Conservation (phyloP, 2,329 filamentous ascomycete species). For the Pseudomassariella vexata region DNA sequence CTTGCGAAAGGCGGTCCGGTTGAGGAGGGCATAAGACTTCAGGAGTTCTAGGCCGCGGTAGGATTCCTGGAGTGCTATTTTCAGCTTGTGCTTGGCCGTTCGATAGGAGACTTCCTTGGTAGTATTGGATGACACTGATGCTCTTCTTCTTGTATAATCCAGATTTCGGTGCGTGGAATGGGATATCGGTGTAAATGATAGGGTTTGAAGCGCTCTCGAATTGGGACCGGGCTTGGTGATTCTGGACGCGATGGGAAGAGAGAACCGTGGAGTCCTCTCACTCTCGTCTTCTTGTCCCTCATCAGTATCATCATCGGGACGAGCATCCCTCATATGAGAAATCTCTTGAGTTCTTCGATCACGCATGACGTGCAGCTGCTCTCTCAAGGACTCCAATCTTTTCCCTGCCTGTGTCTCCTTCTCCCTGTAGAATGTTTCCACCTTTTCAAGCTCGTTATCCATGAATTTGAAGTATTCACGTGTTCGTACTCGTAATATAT, state of each 20-base stretch:
- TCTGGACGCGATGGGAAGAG: slow-evolving; percentile 49
- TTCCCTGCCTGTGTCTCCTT: slow-evolving; percentile 83
- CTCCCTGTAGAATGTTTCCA: slow-evolving; percentile 80
- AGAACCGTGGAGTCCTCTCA: slow-evolving; percentile 30
- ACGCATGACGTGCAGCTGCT: slow-evolving; percentile 90
- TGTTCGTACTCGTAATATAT: slow-evolving; percentile 61
- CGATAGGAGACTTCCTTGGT: slow-evolving; percentile 71
- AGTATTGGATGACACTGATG: slow-evolving; percentile 45
- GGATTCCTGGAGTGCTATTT: slow-evolving; percentile 85
- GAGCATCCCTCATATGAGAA: slow-evolving; percentile 31
- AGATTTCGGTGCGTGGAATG: slow-evolving; percentile 22
- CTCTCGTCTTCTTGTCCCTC: slow-evolving; percentile 8
- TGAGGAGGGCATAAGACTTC: slow-evolving; percentile 85
- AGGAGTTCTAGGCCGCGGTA: slow-evolving; percentile 87
- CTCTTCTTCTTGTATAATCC: too few species aligned
- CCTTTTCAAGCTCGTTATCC: slow-evolving; percentile 80
- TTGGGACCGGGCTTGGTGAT: slow-evolving; percentile 54
- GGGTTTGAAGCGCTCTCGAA: slow-evolving; percentile 50
- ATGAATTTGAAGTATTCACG: slow-evolving; percentile 85
- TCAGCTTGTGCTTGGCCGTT: slow-evolving; percentile 85
- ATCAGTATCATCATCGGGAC: slow-evolving; percentile 19
- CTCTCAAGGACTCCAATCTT: slow-evolving; percentile 63
- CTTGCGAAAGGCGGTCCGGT: slow-evolving; percentile 90
- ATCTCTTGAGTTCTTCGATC: slow-evolving; percentile 75
- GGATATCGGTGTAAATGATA: slow-evolving; percentile 45